Percentiles rank a stretch among this genome's conserved stretches.
Evolutionary conservation across 2,329 filamentous ascomycete genomes (phyloP).

Genomic region (Ilyonectria sp.): DNA sequence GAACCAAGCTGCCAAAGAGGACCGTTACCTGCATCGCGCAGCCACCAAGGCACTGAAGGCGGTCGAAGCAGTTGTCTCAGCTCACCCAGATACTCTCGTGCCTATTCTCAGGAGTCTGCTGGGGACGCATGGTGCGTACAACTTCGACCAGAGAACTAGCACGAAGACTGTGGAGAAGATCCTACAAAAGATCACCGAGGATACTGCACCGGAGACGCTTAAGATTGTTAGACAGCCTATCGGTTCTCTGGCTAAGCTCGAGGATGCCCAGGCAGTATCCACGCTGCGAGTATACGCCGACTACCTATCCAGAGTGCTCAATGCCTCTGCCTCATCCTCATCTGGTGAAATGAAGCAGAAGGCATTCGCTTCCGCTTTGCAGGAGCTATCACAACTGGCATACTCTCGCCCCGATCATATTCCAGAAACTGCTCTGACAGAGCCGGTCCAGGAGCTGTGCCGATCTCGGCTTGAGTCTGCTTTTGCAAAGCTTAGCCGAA

Average conservation of each 20-base stretch:
- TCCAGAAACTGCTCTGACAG: slow-evolving; percentile 61
- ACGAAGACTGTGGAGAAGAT: slow-evolving; percentile 87
- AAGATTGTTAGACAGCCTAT: slow-evolving; percentile 63
- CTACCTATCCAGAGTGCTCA: slow-evolving; percentile 69
- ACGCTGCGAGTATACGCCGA: slow-evolving; percentile 66
- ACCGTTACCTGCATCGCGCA: slow-evolving; percentile 84
- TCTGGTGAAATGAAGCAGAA: slow-evolving; percentile 49
- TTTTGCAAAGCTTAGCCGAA: slow-evolving; percentile 70
- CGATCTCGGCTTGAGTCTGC: slow-evolving; percentile 71
- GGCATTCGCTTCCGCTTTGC: slow-evolving; percentile 60
- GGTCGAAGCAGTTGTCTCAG: slow-evolving; percentile 76
- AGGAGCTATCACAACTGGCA: slow-evolving; percentile 68
- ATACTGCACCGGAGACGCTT: slow-evolving; percentile 69
- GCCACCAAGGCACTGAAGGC: slow-evolving; percentile 83
- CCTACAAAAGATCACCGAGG: slow-evolving; percentile 71
- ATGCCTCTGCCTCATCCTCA: slow-evolving; percentile 50
- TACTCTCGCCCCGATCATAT: slow-evolving; percentile 65
- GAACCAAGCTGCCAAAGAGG: slow-evolving; percentile 84
- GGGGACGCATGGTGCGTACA: slow-evolving; percentile 77
- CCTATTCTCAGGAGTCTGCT: slow-evolving; percentile 78
- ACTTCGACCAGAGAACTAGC: slow-evolving; percentile 89
- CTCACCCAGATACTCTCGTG: slow-evolving; percentile 71
- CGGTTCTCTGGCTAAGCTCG: slow-evolving; percentile 45
- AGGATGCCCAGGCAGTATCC: slow-evolving; percentile 48
- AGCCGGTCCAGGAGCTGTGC: slow-evolving; percentile 68